Evolutionary conservation across 352 stramenopile genomes (phyloP), one percentile per base, ranked within the genome.

Genomic region (Pilasporangium apinafurcum): DNA sequence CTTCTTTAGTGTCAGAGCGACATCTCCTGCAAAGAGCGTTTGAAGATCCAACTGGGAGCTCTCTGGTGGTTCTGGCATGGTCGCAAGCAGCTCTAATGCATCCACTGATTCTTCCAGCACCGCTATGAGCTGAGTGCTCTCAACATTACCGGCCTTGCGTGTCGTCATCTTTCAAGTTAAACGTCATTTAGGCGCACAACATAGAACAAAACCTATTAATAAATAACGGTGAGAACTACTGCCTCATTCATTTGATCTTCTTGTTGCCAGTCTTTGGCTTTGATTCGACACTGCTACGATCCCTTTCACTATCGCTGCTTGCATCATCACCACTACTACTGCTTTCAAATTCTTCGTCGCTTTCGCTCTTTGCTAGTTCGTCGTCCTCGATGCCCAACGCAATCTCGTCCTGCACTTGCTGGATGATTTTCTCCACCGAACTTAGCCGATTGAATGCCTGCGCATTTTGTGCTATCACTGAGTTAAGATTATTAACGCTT

Each of bases 371-470:
- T 4, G 65, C 49, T 18, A 37, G 40, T 4, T 55, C 58, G 17
- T 65, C 67, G 22, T 81, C 68, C 2, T 40, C 29, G 18, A 86
- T 62, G 21, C 71, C 69, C 12, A 87, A 44, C 7, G 59, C 58
- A 20, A 86, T 59, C 37, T 88, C 76, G 20, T 88, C 76, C 33
- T 67, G 57, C 25, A 65, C 70, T 39, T 83, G 70, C 36, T 71
- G 66, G 41, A 88, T 69, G 41, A 88, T 68, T 14, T 55, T 50
- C 20, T 76, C 60, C 27, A 69, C 65, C 1, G 53, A 42, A 24
- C 34, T 61, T 37, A 63, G 60, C 22, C 35, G 28, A 0, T 48
- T 48, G 13, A 37, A 16, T 13, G 17, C 14, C 3, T 26, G 29
- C 21, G 24, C 33, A 14, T 25, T 21, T 10, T 24, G 31, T 8